Evolutionary conservation across 2,329 filamentous ascomycete genomes (phyloP).

Genomic region (Talaromyces sp.): DNA sequence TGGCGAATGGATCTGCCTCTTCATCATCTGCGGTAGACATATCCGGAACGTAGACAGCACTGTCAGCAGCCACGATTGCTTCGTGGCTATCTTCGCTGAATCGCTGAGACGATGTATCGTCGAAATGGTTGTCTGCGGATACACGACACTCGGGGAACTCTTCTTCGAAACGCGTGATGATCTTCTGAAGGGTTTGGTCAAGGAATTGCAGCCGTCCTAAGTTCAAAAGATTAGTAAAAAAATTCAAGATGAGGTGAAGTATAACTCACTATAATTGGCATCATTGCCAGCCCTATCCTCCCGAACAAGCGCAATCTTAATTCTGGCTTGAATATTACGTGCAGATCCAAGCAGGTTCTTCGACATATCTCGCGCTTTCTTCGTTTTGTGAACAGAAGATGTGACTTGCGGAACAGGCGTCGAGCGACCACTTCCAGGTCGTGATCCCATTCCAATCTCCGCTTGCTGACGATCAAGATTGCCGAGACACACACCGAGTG

Average conservation of each 20-base stretch:
- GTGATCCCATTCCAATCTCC: slow-evolving; percentile 32
- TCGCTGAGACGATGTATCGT: slow-evolving; percentile 33
- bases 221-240: slow-evolving; percentile 25
- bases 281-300: slow-evolving; percentile 69
- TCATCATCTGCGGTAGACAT: slow-evolving; percentile 37
- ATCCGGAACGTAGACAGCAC: slow-evolving; percentile 28
- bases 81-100: slow-evolving; percentile 31
- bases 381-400: slow-evolving; percentile 43
- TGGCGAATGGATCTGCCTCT: slow-evolving; percentile 41
- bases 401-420: slow-evolving; percentile 54
- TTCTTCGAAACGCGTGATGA: slow-evolving; percentile 93
- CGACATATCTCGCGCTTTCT: slow-evolving; percentile 85
- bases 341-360: slow-evolving; percentile 84
- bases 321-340: slow-evolving; percentile 76
- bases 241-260: not conserved
- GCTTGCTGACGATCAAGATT: slow-evolving; percentile 62
- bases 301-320: slow-evolving; percentile 78
- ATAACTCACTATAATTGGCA: slow-evolving; percentile 67
- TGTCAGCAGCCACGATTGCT: slow-evolving; percentile 32
- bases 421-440: slow-evolving; percentile 50
- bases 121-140: slow-evolving; percentile 21
- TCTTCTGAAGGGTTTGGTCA: slow-evolving; percentile 79
- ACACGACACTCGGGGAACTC: slow-evolving; percentile 74
- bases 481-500: slow-evolving; percentile 81
- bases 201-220: slow-evolving; percentile 78